Evolutionary conservation across 192 early-diverging fungal species (phyloP).

Genomic region (Podila horticola): DNA sequence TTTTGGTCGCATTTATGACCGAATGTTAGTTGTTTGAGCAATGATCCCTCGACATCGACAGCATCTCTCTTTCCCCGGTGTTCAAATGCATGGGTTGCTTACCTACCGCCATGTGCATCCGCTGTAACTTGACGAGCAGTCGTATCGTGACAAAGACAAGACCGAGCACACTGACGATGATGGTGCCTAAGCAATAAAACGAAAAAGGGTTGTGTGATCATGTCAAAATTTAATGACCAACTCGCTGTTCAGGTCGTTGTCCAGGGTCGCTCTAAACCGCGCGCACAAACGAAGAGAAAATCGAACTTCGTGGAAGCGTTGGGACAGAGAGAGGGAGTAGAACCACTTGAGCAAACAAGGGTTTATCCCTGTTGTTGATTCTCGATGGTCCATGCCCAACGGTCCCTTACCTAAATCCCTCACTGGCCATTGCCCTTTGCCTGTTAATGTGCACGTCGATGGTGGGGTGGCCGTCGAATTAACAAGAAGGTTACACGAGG

Average conservation of each 20-base stretch:
- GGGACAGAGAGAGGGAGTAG: not conserved
- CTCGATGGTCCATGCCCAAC: too few relatives aligned
- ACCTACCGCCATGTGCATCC: conserved; percentile 22
- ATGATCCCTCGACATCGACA: too few relatives aligned
- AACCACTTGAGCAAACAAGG: not conserved
- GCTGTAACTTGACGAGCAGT: conserved; percentile 9
- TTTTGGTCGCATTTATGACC: not conserved
- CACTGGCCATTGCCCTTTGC: too few relatives aligned
- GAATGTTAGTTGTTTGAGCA: too few relatives aligned
- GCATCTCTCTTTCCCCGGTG: not conserved
- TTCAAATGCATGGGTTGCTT: not conserved
- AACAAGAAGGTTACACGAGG: conserved; percentile 18
- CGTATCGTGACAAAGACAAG: conserved; percentile 1
- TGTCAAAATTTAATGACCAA: too few relatives aligned
- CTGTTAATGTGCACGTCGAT: too few relatives aligned
- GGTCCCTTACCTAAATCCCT: too few relatives aligned
- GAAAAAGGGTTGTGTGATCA: too few relatives aligned
- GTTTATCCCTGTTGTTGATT: not conserved
- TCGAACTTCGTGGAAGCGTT: not conserved
- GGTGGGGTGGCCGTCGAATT: too few relatives aligned
- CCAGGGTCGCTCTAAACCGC: too few relatives aligned
- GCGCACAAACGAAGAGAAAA: not conserved
- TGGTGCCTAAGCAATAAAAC: conserved; percentile 1
- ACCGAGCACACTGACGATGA: conserved; percentile 12
- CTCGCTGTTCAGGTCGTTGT: too few relatives aligned